A percentile compares a stretch with the other conserved stretches of the same genome.
phyloP scores from a whole-genome alignment of 2,329 filamentous ascomycete species.

The Diaporthe amygdali region DNA sequence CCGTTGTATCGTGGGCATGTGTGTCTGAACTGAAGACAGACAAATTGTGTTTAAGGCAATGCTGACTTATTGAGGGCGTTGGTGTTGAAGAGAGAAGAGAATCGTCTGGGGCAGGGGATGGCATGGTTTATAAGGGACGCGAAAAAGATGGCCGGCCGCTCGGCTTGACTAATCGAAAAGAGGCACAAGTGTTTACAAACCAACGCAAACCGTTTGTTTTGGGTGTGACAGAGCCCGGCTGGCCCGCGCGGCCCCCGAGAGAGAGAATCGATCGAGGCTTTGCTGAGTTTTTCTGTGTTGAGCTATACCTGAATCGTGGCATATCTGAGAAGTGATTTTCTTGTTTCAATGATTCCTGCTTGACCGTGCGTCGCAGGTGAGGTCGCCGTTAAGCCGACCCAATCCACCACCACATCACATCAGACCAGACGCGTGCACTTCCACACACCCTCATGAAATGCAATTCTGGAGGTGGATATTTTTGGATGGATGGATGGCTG shows the following conservation, averaged over 20 bases:
- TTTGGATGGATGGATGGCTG: background rate
- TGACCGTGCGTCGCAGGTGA: background rate
- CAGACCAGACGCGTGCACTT: background rate
- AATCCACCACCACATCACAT: conserved; percentile 4
- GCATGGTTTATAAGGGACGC: conserved; percentile 14
- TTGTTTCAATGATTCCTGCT: conserved; percentile 5
- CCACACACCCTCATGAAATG: background rate
- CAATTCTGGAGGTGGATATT: background rate
- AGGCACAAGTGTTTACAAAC: background rate
- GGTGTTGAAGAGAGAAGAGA: conserved; percentile 13
- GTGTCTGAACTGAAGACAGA: conserved; percentile 24
- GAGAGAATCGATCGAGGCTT: background rate
- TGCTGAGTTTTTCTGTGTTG: background rate
- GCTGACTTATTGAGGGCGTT: conserved; percentile 5
- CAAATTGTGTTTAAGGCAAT: background rate
- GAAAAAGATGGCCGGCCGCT: conserved; percentile 3
- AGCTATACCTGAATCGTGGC: background rate
- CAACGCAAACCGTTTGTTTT: background rate
- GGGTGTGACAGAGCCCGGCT: background rate
- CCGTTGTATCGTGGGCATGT: conserved; percentile 42
- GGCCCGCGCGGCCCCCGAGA: background rate
- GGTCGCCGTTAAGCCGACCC: conserved; percentile 19
- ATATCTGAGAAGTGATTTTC: background rate
- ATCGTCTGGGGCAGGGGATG: background rate
- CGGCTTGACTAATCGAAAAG: conserved; percentile 14